phyloP scores from a whole-genome alignment of 2,329 filamentous ascomycete species.

The Venturia pyrina region DNA sequence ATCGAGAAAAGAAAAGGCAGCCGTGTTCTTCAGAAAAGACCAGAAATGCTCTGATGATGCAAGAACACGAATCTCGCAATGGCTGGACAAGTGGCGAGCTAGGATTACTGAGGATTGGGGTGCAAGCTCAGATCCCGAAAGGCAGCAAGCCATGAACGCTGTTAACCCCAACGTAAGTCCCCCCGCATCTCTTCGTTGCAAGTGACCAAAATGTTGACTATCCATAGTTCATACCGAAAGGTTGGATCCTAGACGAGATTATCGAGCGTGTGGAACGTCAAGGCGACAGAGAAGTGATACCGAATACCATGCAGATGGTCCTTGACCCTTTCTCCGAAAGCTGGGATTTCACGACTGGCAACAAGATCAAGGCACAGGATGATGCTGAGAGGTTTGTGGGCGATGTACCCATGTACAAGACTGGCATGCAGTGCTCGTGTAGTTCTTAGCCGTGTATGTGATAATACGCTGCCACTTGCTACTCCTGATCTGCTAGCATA shows the following conservation, averaged over 20 bases:
- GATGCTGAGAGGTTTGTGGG: conserved; percentile 68
- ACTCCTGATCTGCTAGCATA: background rate
- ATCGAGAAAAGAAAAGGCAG: conserved; percentile 52
- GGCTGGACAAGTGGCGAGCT: conserved; percentile 70
- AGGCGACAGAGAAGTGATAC: conserved; percentile 68
- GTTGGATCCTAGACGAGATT: conserved; percentile 89
- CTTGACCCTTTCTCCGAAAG: conserved; percentile 73
- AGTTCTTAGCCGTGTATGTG: conserved; percentile 53
- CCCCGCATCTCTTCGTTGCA: background rate
- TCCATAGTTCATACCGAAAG: conserved; percentile 64
- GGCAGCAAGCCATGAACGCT: conserved; percentile 65
- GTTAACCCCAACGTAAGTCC: conserved; percentile 67
- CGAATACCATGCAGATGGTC: conserved; percentile 70
- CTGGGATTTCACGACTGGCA: conserved; percentile 57
- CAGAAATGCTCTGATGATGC: conserved; percentile 51
- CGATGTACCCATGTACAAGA: conserved; percentile 68
- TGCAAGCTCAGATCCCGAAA: conserved; percentile 45
- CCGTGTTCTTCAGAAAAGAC: conserved; percentile 71
- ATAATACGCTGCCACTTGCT: background rate
- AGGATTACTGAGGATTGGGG: conserved; percentile 71
- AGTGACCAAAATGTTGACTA: background rate
- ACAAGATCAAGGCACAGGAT: conserved; percentile 27
- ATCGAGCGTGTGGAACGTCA: conserved; percentile 82
- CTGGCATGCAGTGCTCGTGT: conserved; percentile 90
- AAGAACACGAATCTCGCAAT: conserved; percentile 57